These are phyloP conservation scores for Thelonectria olida DNA, from an alignment of 2,329 filamentous ascomycete species.

Conservation along the genomic window DNA sequence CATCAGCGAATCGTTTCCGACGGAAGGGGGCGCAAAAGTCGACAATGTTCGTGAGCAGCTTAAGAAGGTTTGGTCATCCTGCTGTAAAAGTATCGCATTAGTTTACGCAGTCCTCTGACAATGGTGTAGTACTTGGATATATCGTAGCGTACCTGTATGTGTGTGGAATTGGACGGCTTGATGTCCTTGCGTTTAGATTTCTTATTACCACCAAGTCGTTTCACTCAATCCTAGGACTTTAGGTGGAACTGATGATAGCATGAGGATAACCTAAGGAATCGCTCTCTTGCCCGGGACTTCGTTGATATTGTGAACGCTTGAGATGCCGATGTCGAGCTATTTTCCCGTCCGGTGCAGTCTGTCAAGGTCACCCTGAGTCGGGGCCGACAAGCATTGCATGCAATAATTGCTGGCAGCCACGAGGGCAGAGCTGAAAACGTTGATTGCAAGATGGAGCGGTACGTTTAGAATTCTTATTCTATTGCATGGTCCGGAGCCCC, in stretches of 20 bases:
- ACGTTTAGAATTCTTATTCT: neutral
- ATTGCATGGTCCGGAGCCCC: neutral
- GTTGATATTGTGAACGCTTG: neutral
- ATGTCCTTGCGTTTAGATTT: too few relatives aligned
- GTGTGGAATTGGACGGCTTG: too few relatives aligned
- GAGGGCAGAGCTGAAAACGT: too few relatives aligned
- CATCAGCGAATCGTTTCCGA: neutral
- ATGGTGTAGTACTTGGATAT: too few relatives aligned
- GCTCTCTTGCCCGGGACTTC: too few relatives aligned
- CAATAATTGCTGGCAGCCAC: conserved; percentile 2
- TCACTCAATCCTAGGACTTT: too few relatives aligned
- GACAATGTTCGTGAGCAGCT: neutral
- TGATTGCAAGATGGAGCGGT: neutral
- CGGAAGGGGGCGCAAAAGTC: neutral
- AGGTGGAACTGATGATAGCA: too few relatives aligned
- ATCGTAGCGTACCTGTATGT: too few relatives aligned
- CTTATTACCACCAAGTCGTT: too few relatives aligned
- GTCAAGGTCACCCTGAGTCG: neutral
- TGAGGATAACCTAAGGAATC: too few relatives aligned
- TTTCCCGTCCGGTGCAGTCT: neutral
- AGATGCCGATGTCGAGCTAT: neutral
- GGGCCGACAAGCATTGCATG: neutral
- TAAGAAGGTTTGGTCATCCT: neutral
- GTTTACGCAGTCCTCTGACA: too few relatives aligned
- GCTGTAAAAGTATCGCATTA: too few relatives aligned